Conservation (phyloP, 2,329 filamentous ascomycete species). For the Fusarium albosuccineum region DNA sequence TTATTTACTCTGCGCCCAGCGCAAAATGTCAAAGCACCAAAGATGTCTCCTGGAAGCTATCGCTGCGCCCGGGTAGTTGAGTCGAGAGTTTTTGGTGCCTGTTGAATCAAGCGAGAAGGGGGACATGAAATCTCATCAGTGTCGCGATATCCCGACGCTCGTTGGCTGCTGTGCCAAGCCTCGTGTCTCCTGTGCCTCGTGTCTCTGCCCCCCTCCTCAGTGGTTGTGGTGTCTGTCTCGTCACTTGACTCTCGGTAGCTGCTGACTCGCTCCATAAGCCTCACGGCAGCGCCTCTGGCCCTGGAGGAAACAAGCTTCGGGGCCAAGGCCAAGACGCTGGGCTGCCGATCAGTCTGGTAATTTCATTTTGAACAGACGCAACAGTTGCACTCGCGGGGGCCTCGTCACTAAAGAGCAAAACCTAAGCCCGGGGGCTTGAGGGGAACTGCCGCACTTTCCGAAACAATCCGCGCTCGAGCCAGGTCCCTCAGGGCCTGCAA, state of each 20-base stretch:
- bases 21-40: not conserved
- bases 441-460: not conserved
- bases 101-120: constrained; percentile 3
- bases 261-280: constrained; percentile 2
- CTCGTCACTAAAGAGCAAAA: no score
- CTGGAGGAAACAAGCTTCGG: constrained; percentile 8
- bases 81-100: constrained; percentile 5
- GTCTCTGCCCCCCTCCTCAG: no score
- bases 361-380: not conserved
- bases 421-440: no score
- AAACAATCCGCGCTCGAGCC: constrained; percentile 1
- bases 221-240: not conserved
- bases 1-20: not conserved
- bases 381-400: no score
- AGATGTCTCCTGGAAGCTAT: constrained; percentile 1
- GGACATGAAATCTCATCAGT: not conserved
- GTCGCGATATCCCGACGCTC: no score
- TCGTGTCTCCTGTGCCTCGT: no score
- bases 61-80: not conserved
- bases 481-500: not conserved
- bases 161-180: no score
- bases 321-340: not conserved
- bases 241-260: not conserved
- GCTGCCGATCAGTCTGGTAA: constrained; percentile 2
- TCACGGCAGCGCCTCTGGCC: not conserved